Conservation (phyloP, 2,329 filamentous ascomycete species). For the Neurospora sp. region DNA sequence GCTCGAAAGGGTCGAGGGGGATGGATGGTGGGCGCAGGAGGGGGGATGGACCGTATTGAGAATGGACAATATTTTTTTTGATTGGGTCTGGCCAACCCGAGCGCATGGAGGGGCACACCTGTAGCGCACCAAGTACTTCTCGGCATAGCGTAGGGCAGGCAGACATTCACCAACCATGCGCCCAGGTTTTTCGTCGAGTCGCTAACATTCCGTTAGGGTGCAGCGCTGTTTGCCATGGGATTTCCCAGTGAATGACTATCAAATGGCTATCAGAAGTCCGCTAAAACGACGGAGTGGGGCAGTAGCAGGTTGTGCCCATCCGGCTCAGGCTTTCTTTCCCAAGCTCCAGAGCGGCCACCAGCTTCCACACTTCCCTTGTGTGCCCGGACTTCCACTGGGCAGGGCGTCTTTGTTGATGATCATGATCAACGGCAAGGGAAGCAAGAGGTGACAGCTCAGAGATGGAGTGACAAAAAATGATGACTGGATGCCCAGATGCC, state of each 20-base stretch:
- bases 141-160: neutral
- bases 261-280: neutral
- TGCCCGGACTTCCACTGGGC: neutral
- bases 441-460: neutral
- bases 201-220: neutral
- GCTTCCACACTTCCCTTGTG: neutral
- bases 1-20: constrained; percentile 4
- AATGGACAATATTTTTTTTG: constrained; percentile 17
- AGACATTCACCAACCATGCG: neutral
- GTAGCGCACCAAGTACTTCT: neutral
- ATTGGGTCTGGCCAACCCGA: constrained; percentile 10
- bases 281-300: neutral
- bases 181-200: neutral
- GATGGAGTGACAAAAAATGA: neutral
- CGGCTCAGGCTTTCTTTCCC: neutral
- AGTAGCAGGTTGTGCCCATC: neutral
- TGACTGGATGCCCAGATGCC: neutral
- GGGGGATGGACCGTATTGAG: constrained; percentile 10
- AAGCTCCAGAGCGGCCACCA: neutral
- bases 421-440: neutral
- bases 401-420: neutral
- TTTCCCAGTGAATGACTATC: neutral
- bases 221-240: neutral
- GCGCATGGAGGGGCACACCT: neutral
- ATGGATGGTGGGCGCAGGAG: constrained; percentile 8